Base-by-base conservation (phyloP, 208 protist genomes). In the Tritrichomonas musculus region DNA sequence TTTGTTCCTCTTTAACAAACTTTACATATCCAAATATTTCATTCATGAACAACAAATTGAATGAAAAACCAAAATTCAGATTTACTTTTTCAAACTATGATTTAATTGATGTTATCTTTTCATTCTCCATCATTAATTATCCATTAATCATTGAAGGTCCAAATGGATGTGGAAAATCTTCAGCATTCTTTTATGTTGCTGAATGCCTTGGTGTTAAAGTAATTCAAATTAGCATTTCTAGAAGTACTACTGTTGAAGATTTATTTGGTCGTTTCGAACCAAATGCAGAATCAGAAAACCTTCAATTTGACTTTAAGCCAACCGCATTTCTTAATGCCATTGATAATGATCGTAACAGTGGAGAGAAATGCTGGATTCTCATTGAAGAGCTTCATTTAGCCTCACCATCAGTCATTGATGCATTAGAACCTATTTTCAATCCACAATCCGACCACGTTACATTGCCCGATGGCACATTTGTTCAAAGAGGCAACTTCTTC, bases 211-310 rank as follows among this genome's bases (percentile, higher is more conserved):
- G 50, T 9, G 41, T 30, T 50, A 50, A 44, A 8, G 17, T 82
- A 2, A 27, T 82, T 27, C 1, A 17, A 22, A 82, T 82, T 27
- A 0, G 8, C 11, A 17, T 82, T 11, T 82, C 73, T n/a, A 0
- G 41, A 82, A 47, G 33, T n/a, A 82, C 73, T 50, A 82, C 73
- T 47, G 36, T 53, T 50, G 73, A 82, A 82, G 73, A 82, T 50
- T 82, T 82, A 27, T 82, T 82, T 53, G 73, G 73, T 14, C 47
- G 36, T 17, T 47, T 50, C 49, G 33, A 17, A 82, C 33, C 41
- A 8, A 36, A 50, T 25, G 50, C 33, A n/a, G 73, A 82, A 60
- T 22, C 5, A 22, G 53, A 17, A 22, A 17, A 22, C 17, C 17
- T 60, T 22, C 53, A 60, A 17, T 60, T 60, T 60, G 53, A 17